Base-by-base conservation (phyloP, 1,139 yeast species). In the Suhomyces maxii region DNA sequence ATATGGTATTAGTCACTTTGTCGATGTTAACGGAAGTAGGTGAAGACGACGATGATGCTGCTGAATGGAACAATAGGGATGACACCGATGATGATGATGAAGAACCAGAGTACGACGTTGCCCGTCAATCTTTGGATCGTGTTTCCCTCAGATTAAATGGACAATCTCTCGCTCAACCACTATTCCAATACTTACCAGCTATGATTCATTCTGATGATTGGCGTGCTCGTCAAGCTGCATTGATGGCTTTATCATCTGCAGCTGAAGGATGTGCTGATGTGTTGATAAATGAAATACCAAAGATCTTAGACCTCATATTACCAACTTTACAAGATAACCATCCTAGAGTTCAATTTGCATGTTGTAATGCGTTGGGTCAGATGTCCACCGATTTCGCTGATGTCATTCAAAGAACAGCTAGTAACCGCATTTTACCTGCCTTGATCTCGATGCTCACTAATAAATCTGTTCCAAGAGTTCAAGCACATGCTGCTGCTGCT, bases 401-500 rank as follows among this genome's bases (percentile, higher is more conserved):
- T 56, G 76, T 80, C 23, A 86, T 93, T 52, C 98, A 93, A 71
- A 78, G 85, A 60, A 83, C 88, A 42, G 79, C 90, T 26, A 95
- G 93, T 52, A 80, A 79, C 55, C 76, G 86, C 54, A 84, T 93
- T 37, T 74, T 95, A 45, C 98, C 98, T 9, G 95, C 95, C 6
- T 78, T 93, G 54, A 88, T 91, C 47, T 84, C 95, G 3, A 89
- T 82, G 74, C 77, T 91, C 49, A 84, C 86, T 4, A 74, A 71
- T 52, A 76, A 76, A 48, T 81, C 88, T 23, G 90, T 86, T 31
- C 95, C 95, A 48, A 78, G 98, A 60, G 99, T 93, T 26, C 98
- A 91, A 69, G 90, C 97, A 0, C 99, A 93, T 63, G 99, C 97
- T 12, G 98, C 99, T 35, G 99, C 99, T 40, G 99, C 99, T 0